Percentiles rank a stretch among this genome's conserved stretches.
Evolutionary conservation across 2,329 filamentous ascomycete genomes (phyloP).

Genomic region (Fusarium globosum): DNA sequence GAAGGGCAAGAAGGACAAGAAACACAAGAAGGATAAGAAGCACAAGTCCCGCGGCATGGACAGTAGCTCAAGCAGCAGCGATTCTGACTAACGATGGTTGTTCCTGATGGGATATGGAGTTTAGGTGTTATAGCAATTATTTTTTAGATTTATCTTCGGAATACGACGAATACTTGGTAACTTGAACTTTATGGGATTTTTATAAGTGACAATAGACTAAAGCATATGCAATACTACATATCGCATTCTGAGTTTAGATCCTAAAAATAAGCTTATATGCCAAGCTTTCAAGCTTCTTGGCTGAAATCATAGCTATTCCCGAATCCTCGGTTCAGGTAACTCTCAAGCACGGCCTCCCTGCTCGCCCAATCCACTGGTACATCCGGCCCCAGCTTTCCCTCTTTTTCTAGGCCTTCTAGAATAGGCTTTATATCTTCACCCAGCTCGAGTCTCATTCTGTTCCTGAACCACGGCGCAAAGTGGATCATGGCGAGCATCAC

Average conservation of each 20-base stretch:
- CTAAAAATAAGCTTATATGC: constrained; percentile 19
- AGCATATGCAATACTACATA: background rate
- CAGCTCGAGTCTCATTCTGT: constrained; percentile 67
- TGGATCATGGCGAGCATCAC: constrained; percentile 72
- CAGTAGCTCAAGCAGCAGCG: constrained; percentile 41
- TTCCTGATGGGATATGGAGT: constrained; percentile 11
- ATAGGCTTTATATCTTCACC: constrained; percentile 59
- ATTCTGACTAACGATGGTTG: constrained; percentile 43
- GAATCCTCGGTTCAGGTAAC: constrained; percentile 67
- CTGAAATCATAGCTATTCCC: constrained; percentile 73
- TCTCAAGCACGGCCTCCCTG: constrained; percentile 54
- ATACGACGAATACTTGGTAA: background rate
- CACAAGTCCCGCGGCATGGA: constrained; percentile 38
- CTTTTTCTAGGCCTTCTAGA: constrained; percentile 57
- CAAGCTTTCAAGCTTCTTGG: constrained; percentile 52
- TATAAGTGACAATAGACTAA: background rate
- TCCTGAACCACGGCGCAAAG: constrained; percentile 68
- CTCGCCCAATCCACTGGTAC: constrained; percentile 62
- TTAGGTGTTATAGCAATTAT: constrained; percentile 12
- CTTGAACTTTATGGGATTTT: background rate
- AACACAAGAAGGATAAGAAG: constrained; percentile 46
- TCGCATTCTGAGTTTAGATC: background rate
- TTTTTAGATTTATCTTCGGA: background rate
- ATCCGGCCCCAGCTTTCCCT: constrained; percentile 54
- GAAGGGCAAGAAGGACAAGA: constrained; percentile 49